Evolutionary conservation across 208 protist species (phyloP), one percentile per base, ranked within the genome.

Genomic region (Porcisia deanei): DNA sequence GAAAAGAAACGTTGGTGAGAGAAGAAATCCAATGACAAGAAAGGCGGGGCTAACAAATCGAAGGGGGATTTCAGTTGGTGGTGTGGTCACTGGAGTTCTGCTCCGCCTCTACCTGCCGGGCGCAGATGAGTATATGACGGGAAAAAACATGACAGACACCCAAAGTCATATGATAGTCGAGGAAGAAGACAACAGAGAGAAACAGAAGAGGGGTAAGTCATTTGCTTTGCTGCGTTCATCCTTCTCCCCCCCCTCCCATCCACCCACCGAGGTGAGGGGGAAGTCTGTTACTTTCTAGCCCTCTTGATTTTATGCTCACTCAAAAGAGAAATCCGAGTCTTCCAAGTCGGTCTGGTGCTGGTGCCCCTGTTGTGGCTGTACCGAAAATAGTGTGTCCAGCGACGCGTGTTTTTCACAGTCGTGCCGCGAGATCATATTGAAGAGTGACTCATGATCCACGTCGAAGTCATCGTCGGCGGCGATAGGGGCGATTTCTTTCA

Each of bases 401-500:
- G 77, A 64, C 25, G 37, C 45, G 37, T 81, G 57, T 59, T 71
- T 64, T 18, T 76, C 71, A 1, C 55, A 57, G 20, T 77, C 66
- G 58, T 75, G 58, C 0, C 75, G 85, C 53, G 70, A 63, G 49
- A 43, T 66, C 74, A 83, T 75, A 9, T 88, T 76, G 34, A 85
- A 82, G 18, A 88, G 34, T 61, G 85, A 74, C 59, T 86, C 81
- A 18, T 81, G 58, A 18, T 71, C 81, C 43, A 52, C 39, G 66
- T 57, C 47, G 22, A 71, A 71, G 6, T 71, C 66, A 45, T 57
- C 6, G 45, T 71, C 66, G 14, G 49, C 66, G 30, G 49, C 66
- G 30, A n/a, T 49, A 37, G 49, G 5, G 47, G 47, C 5, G 66
- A 43, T 37, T 8, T 71, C 66, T 16, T 73, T 65, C 22, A 20